These are phyloP conservation scores for Fomitopsis betulina DNA, from an alignment of 1,284 basidiomycete genomes.

Conservation along the genomic window DNA sequence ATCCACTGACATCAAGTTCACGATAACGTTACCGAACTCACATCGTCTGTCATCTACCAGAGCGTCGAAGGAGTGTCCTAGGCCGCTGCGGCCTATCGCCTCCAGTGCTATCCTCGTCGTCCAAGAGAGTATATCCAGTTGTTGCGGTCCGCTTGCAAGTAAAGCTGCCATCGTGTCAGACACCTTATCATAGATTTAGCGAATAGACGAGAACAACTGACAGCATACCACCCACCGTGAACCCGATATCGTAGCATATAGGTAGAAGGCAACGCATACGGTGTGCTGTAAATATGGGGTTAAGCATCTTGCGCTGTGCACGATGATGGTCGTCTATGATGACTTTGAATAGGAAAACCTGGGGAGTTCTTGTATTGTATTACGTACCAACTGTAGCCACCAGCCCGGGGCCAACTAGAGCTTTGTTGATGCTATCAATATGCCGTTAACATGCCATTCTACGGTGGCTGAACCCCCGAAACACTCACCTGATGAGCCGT, in stretches of 20 bases:
- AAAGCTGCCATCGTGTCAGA: slow-evolving; percentile 8
- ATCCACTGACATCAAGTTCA: slow-evolving; percentile 11
- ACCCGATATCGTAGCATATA: slow-evolving; percentile 7
- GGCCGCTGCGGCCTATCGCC: slow-evolving; percentile 21
- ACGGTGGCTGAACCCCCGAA: too few species aligned
- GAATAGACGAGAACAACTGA: neutral
- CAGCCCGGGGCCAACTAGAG: slow-evolving; percentile 1
- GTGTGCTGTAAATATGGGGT: slow-evolving; percentile 12
- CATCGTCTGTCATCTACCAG: slow-evolving; percentile 11
- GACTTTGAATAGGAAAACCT: too few species aligned
- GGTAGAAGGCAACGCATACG: slow-evolving; percentile 13
- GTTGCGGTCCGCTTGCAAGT: slow-evolving; percentile 5
- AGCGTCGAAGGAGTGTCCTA: slow-evolving; percentile 24
- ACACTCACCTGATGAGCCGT: slow-evolving; percentile 28
- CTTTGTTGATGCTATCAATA: neutral
- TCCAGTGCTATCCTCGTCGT: slow-evolving; percentile 22
- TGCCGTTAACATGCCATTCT: neutral
- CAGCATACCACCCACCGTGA: slow-evolving; percentile 2
- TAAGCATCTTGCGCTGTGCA: slow-evolving; percentile 13
- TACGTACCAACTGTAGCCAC: neutral
- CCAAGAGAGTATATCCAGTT: slow-evolving; percentile 20
- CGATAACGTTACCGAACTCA: slow-evolving; percentile 14
- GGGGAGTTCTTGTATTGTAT: neutral
- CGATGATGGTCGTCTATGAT: slow-evolving; percentile 9
- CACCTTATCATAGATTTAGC: slow-evolving; percentile 1